Base-by-base conservation (phyloP, 176 grass and related monocot species). In the Carex parvula region DNA sequence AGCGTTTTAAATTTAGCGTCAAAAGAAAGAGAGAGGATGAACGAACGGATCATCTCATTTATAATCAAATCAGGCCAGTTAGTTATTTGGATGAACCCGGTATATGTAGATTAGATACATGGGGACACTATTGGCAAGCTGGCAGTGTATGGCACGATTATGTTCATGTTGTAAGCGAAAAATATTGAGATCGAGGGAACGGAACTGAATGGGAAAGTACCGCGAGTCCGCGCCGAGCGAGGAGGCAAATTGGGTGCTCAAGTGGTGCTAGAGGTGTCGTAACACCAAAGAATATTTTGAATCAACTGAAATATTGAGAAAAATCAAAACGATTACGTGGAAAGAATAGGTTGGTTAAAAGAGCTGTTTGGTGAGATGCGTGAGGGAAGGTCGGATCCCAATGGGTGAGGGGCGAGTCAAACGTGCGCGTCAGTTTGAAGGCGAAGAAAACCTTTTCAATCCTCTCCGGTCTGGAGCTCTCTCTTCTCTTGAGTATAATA, bases 401-500 rank as follows among this genome's bases (percentile, higher is more conserved):
- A 13, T 53, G 22, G 24, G 12, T 5, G 18, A 42, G 52, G 53
- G 17, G 73, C 26, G 26, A 78, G 73, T 78, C 73, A 55, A 78
- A 78, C 73, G 73, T 78, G 73, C 73, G 73, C 73, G 73, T 78
- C 73, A 57, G 73, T 78, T 78, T 78, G 73, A 78, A 76, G 72
- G 46, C 21, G 46, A 76, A 77, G 73, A 77, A 77, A 77, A 4
- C 46, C 71, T 54, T 76, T 76, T 54, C 12, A 16, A 3, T 21
- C 1, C 39, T 29, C 71, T 76, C 46, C 71, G 8, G 1, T 76
- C 54, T 17, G 5, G 33, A 35, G 33, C 33, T 39, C 37, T 39
- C 37, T 39, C 37, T 39, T 39, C 0, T 6, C 37, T 39, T 20
- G 6, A 20, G 20, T 50, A 39, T 39, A 35, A 24, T 24, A 29